Percentiles rank a stretch among this genome's conserved stretches.
phyloP scores from a whole-genome alignment of 2,329 filamentous ascomycete species.

The Stagonosporopsis cucurbitacearum region DNA sequence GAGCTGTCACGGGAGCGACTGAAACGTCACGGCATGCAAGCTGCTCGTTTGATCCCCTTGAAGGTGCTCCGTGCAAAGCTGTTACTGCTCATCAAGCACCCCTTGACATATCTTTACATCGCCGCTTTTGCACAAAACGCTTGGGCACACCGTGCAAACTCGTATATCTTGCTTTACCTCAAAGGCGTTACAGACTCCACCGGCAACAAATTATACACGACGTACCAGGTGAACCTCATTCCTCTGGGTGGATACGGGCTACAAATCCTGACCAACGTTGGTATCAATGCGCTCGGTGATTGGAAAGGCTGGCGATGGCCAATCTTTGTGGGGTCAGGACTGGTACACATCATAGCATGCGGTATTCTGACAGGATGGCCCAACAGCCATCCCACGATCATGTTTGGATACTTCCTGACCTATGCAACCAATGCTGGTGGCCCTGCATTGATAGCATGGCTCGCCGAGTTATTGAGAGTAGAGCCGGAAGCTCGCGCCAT shows the following conservation, averaged over 20 bases:
- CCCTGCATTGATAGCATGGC: slow-evolving; percentile 17
- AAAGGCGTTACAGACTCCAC: slow-evolving; percentile 13
- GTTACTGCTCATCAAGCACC: slow-evolving; percentile 8
- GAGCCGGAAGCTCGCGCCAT: slow-evolving; percentile 21
- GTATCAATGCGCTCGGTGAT: slow-evolving; percentile 19
- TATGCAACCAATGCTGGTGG: slow-evolving; percentile 17
- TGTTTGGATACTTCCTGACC: slow-evolving; percentile 21
- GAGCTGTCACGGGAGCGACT: slow-evolving; percentile 3
- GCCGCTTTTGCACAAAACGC: slow-evolving; percentile 18
- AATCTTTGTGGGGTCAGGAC: slow-evolving; percentile 12
- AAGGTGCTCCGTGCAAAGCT: slow-evolving; percentile 12
- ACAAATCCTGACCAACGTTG: slow-evolving; percentile 12
- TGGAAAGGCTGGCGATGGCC: slow-evolving; percentile 21
- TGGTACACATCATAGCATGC: slow-evolving; percentile 9
- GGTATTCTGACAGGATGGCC: slow-evolving; percentile 17
- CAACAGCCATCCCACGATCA: slow-evolving; percentile 4
- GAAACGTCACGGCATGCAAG: slow-evolving; percentile 10
- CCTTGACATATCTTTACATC: slow-evolving; percentile 17
- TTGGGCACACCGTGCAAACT: slow-evolving; percentile 21
- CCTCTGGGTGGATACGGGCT: slow-evolving; percentile 20
- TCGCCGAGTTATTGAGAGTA: slow-evolving; percentile 16
- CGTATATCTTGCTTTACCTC: slow-evolving; percentile 20
- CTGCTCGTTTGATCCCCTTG: slow-evolving; percentile 11
- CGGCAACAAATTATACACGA: slow-evolving; percentile 13
- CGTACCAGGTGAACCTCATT: slow-evolving; percentile 22